Evolutionary conservation across 257 asterid genomes (phyloP), one percentile per base, ranked within the genome.

Genomic region (Perilla frutescens): DNA sequence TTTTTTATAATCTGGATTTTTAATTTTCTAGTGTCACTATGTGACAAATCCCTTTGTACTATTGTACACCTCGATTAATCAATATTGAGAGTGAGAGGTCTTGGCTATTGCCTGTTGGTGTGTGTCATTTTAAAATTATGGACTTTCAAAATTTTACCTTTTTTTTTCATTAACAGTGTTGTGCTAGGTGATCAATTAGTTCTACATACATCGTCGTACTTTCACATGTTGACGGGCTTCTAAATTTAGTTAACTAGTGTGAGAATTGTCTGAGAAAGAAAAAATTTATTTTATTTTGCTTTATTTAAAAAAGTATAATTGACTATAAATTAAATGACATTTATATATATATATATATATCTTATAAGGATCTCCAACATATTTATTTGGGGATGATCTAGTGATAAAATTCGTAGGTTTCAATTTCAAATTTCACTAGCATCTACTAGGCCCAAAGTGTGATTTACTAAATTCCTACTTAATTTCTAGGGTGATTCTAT

Each of bases 41-140:
- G 70, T 77, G 74, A 71, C 70, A 39, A 72, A 58, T 57, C n/a
- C 29, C 39, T 14, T 72, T 45, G 44, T 64, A 57, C 55, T 9
- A 36, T 75, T 37, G 44, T 50, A 43, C 54, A 66, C 58, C 36
- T 12, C 53, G 41, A 47, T 47, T 31, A 48, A 57, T 47, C 37
- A 37, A 71, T 39, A 39, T 47, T 57, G 73, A 71, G 73, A 56
- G 70, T 66, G 78, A 72, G 47, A 58, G 39, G 66, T 66, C 68
- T 34, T 37, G n/a, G 7, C 75, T 6, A 54, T 58, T 14, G 51
- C 40, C 31, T 34, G 62, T 61, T 76, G 76, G 67, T 53, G 26
- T n/a, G 20, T 29, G 20, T 61, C 41, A 41, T 76, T 76, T 68
- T 44, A 68, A 76, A 40, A 36, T 8, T 29, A 32, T 48, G 20